Evolutionary conservation across 352 stramenopile genomes (phyloP), one percentile per base, ranked within the genome.

Genomic region (Phytophthora cryptogea): DNA sequence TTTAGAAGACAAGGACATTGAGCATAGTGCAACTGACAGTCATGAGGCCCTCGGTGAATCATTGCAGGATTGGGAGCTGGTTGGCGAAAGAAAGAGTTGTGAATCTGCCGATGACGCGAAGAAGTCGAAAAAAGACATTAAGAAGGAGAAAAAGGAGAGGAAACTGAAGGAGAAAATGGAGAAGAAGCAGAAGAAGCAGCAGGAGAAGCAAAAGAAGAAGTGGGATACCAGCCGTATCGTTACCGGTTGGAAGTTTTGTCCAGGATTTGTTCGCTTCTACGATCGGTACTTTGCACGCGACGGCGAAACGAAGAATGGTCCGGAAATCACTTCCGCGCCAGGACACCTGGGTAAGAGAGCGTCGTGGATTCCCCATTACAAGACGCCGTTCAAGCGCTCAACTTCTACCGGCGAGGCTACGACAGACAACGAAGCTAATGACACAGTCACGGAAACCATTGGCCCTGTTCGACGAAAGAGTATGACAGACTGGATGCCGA

Each of bases 181-280:
- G 11, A 64, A 74, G 35, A 78, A 75, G 40, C 39, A 74, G 31
- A 70, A 83, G 59, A 59, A 68, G 31, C 45, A 65, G 30, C 49
- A 61, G 9, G 52, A 70, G 6, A 73, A 67, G 7, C 40, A 67
- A n/a, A 71, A 58, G 47, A 73, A 66, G 20, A 69, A 64, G 49
- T 78, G 63, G 45, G 61, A 53, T 9, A 74, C 70, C 10, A 76
- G 63, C 45, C 48, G 69, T 40, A 72, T 82, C 17, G 70, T 75
- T 26, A 70, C 52, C 40, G 58, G 58, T 30, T 84, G 76, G 57
- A 78, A 83, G 28, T 74, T 90, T 31, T 90, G 78, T 50, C 78
- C 81, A 17, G 81, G 79, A n/a, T 83, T 90, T 32, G 55, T 88
- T 26, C 78, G 79, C 43, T 82, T 90, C 44, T 89, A 79, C 37